Percentiles rank a stretch among this genome's conserved stretches.
Conservation (phyloP, 106 monocot genomes). For the Dendrobium officinale region DNA sequence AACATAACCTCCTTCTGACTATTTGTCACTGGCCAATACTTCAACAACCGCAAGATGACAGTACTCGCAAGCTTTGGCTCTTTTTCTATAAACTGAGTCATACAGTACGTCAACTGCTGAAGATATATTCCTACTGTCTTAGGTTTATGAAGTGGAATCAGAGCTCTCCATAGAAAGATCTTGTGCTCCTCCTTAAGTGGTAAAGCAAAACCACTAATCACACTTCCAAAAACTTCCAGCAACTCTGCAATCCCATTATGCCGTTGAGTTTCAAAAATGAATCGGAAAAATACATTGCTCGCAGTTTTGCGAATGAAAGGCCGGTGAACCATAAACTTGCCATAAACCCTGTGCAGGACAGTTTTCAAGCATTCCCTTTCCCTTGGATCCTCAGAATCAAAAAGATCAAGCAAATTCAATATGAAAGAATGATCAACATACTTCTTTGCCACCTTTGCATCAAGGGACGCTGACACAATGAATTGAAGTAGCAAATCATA, state of each 20-base stretch:
- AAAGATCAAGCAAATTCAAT: conserved; percentile 59
- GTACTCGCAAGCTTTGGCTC: conserved; percentile 66
- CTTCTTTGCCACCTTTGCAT: conserved; percentile 77
- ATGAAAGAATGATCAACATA: conserved; percentile 76
- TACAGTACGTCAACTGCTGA: conserved; percentile 80
- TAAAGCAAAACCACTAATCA: conserved; percentile 80
- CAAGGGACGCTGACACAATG: conserved; percentile 51
- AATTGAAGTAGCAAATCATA: conserved; percentile 77
- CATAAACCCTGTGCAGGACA: conserved; percentile 73
- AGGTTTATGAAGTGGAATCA: conserved; percentile 82
- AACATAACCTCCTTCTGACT: conserved; percentile 94
- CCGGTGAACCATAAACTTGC: conserved; percentile 89
- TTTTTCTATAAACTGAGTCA: conserved; percentile 80
- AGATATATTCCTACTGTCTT: conserved; percentile 67
- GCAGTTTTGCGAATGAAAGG: conserved; percentile 73
- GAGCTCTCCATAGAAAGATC: conserved; percentile 66
- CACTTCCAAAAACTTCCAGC: conserved; percentile 84
- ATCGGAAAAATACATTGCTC: conserved; percentile 77
- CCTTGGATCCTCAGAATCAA: conserved; percentile 89
- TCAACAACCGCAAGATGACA: conserved; percentile 62
- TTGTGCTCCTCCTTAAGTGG: conserved; percentile 91
- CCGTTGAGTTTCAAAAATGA: conserved; percentile 73
- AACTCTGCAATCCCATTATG: conserved; percentile 87
- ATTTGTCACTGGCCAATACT: conserved; percentile 83
- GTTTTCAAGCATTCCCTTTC: conserved; percentile 85